Base-by-base conservation (phyloP, 495 filamentous ascomycete species). In the Glutinoglossum americanum region DNA sequence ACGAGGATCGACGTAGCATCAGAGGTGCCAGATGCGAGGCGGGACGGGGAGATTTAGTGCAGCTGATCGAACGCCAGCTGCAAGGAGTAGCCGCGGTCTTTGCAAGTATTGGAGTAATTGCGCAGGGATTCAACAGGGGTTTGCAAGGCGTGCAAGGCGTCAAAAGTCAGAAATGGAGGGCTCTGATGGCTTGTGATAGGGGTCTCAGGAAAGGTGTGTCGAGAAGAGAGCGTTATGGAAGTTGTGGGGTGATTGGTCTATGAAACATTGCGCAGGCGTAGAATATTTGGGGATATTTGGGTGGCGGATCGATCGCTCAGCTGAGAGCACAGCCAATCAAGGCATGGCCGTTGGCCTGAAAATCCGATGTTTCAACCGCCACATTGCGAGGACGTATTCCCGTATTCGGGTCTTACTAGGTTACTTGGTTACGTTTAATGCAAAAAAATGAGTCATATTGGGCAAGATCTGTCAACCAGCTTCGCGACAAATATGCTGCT, bases 21-120 rank as follows among this genome's bases (percentile, higher is more conserved):
- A 28, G 47, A 28, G 8, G 4, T 25, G 47, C 15, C 54, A 23
- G 3, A 56, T 56, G 54, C 54, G 32, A 39, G 32, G 32, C 54
- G 45, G 56, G 37, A 58, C 27, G 30, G 44, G 39, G 44, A 58
- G 45, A 58, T 58, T 57, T 55, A 39, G 56, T 58, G 45, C 56
- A 58, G 56, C 27, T 47, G 56, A 58, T 58, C 37, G 21, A 10
- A 28, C 32, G 32, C 19, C 28, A 9, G 54, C 32, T 56, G 54
- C 49, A 53, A 53, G 49, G 49, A 53, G 49, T 15, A 27, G 4
- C 28, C 25, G 37, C 37, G 37, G 13, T n/a, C 37, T 17, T 41
- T 11, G 15, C 37, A 17, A 15, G 15, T 3, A 15, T n/a, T 17
- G 37, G 15, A 17, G 37, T 41, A 7, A 3, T 11, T 11, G 37